phyloP scores from a whole-genome alignment of 306 rosid species.

The Dalbergia oliveri region DNA sequence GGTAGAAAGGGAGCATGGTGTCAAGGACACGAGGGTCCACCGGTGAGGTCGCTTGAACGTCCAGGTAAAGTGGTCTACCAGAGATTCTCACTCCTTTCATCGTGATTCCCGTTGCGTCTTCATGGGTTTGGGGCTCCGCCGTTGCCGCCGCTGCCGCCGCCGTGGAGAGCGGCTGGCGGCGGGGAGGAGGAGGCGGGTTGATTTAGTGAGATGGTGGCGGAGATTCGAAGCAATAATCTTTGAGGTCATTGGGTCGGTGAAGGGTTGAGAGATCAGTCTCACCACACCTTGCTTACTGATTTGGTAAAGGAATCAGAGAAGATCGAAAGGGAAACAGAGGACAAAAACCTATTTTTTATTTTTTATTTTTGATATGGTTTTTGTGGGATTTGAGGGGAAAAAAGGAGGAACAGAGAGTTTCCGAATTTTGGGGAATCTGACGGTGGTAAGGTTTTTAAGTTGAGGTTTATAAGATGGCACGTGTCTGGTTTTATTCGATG shows the following conservation, averaged over 20 bases:
- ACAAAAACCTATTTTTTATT: neutral
- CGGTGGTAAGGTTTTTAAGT: neutral
- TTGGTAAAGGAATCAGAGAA: slow-evolving; percentile 12
- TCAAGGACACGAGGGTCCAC: slow-evolving; percentile 96
- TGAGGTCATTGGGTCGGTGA: slow-evolving; percentile 59
- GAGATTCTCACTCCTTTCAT: slow-evolving; percentile 87
- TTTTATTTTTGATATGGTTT: neutral
- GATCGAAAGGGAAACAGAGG: neutral
- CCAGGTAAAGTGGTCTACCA: slow-evolving; percentile 87
- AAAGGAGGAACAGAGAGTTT: neutral
- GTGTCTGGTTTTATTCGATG: slow-evolving; percentile 26
- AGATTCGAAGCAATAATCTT: slow-evolving; percentile 64
- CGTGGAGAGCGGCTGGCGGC: slow-evolving; percentile 32
- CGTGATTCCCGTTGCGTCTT: slow-evolving; percentile 59
- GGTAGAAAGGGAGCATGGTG: slow-evolving; percentile 82
- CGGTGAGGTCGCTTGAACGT: slow-evolving; percentile 88
- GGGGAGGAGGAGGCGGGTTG: slow-evolving; percentile 27
- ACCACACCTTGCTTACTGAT: slow-evolving; percentile 33
- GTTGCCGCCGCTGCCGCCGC: slow-evolving; percentile 36
- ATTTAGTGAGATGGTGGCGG: slow-evolving; percentile 50
- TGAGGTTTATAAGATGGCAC: slow-evolving; percentile 10
- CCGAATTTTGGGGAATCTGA: neutral
- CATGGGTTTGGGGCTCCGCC: slow-evolving; percentile 44
- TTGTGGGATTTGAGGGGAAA: neutral
- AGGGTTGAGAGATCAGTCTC: slow-evolving; percentile 1